Evolutionary conservation across 345 rosid genomes (phyloP).

Genomic region (Moringa oleifera): DNA sequence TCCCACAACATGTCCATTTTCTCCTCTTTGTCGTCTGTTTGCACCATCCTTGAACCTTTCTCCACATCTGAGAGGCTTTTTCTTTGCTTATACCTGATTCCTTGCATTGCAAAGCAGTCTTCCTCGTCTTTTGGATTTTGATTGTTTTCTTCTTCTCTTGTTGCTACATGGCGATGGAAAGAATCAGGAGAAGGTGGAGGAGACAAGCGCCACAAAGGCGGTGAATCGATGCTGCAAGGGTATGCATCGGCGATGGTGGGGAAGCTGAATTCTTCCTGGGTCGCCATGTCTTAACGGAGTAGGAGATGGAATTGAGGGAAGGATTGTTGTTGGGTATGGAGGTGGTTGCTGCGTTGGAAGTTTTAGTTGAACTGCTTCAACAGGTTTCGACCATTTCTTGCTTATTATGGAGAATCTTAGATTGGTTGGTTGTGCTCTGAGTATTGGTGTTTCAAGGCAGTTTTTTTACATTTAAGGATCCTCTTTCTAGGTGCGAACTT

Average conservation of each 20-base stretch:
- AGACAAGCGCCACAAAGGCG: slow-evolving; percentile 62
- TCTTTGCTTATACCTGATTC: slow-evolving; percentile 6
- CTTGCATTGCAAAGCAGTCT: neutral
- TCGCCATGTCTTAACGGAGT: slow-evolving; percentile 20
- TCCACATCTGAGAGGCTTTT: slow-evolving; percentile 36
- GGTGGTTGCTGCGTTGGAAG: slow-evolving; percentile 12
- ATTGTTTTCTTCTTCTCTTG: slow-evolving; percentile 8
- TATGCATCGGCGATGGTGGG: slow-evolving; percentile 38
- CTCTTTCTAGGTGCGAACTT: no score
- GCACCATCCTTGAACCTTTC: neutral
- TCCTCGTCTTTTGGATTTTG: neutral
- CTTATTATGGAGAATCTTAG: neutral
- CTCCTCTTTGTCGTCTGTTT: slow-evolving; percentile 29
- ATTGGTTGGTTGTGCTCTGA: no score
- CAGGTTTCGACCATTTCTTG: slow-evolving; percentile 6
- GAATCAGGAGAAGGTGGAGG: slow-evolving; percentile 25
- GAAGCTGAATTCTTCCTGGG: slow-evolving; percentile 62
- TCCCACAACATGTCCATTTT: slow-evolving; percentile 91
- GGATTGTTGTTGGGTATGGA: slow-evolving; percentile 28
- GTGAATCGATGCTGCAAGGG: slow-evolving; percentile 49
- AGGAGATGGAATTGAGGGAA: slow-evolving; percentile 7
- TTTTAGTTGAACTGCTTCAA: slow-evolving; percentile 56
- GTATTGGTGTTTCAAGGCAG: no score
- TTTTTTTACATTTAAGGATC: no score
- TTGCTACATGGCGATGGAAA: neutral